Evolutionary conservation across 2,329 filamentous ascomycete genomes (phyloP).

Genomic region (Venturia pyrina): DNA sequence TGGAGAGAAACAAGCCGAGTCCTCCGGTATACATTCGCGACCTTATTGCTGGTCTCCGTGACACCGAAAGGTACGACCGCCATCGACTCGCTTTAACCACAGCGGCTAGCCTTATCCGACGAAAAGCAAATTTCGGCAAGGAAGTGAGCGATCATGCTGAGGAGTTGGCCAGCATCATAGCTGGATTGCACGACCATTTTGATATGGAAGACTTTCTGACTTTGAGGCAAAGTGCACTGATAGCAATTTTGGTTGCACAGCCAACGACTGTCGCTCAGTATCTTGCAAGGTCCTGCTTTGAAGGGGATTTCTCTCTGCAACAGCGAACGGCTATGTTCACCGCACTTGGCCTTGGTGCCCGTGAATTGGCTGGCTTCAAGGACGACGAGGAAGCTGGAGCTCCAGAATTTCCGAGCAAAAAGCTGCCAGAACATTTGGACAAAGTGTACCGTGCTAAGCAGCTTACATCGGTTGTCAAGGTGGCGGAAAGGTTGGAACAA

Average conservation of each 20-base stretch:
- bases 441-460: slow-evolving; percentile 52
- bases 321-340: slow-evolving; percentile 77
- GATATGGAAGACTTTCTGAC: slow-evolving; percentile 71
- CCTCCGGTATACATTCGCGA: slow-evolving; percentile 78
- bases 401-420: slow-evolving; percentile 66
- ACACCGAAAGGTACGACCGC: slow-evolving; percentile 74
- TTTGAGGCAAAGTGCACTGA: slow-evolving; percentile 66
- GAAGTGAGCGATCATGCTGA: slow-evolving; percentile 79
- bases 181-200: slow-evolving; percentile 76
- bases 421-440: slow-evolving; percentile 64
- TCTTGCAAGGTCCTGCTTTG: slow-evolving; percentile 78
- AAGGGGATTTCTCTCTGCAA: slow-evolving; percentile 79
- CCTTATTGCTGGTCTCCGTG: slow-evolving; percentile 66
- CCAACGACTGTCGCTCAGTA: slow-evolving; percentile 71
- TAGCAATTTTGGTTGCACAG: slow-evolving; percentile 68
- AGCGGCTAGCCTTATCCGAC: slow-evolving; percentile 70
- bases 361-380: slow-evolving; percentile 71
- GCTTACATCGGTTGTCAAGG: slow-evolving; percentile 52
- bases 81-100: slow-evolving; percentile 70
- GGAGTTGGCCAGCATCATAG: slow-evolving; percentile 65
- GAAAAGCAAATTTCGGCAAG: slow-evolving; percentile 79
- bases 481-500: slow-evolving; percentile 58
- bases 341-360: slow-evolving; percentile 68
- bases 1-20: slow-evolving; percentile 71
- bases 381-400: slow-evolving; percentile 34